Base-by-base conservation (phyloP, 805 yeast genomes). In the Metschnikowia sp. region DNA sequence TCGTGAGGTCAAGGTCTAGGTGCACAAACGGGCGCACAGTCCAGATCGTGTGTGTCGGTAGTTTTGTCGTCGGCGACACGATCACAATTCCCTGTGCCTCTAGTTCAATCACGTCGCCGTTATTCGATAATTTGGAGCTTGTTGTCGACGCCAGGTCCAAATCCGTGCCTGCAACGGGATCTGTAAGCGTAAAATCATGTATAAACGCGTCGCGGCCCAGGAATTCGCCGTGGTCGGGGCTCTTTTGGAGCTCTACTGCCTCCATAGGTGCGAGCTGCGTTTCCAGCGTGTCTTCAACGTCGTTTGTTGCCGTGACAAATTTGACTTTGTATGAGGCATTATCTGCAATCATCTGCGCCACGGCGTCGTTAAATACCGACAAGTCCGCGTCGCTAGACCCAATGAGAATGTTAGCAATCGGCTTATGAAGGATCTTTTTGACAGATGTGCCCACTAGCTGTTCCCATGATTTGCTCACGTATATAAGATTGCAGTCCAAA, bases 81-180 rank as follows among this genome's bases (percentile, higher is more conserved):
- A 94, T 84, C 18, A 92, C 64, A 9, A 94, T 84, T 3, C 99
- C 99, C 60, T 92, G 97, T 0, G 97, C 98, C 64, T 92, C 98
- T 35, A 91, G 69, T 54, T 88, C 92, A 8, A 84, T 78, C 12
- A 78, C 68, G 9, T 77, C 81, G 7, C 85, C 86, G 56, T 82
- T 81, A 15, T 83, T 82, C 2, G 71, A 69, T 9, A 70, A 54
- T 42, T 69, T 70, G 2, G 75, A 65, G 49, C 53, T 50, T 8
- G 41, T 29, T 5, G 31, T 36, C 5, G 55, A 49, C 26, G 26
- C 26, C 26, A 22, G 26, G 26, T 22, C 26, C 26, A 22, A 22
- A 22, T 22, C 26, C 26, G 26, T 22, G 26, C 26, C 26, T 22
- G 26, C 26, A 22, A 22, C 7, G 26, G 26, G 26, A 22, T 22